A percentile compares a stretch with the other conserved stretches of the same genome.
Evolutionary conservation across 2,329 filamentous ascomycete species (phyloP).

Genomic region (Phialocephala sp.): DNA sequence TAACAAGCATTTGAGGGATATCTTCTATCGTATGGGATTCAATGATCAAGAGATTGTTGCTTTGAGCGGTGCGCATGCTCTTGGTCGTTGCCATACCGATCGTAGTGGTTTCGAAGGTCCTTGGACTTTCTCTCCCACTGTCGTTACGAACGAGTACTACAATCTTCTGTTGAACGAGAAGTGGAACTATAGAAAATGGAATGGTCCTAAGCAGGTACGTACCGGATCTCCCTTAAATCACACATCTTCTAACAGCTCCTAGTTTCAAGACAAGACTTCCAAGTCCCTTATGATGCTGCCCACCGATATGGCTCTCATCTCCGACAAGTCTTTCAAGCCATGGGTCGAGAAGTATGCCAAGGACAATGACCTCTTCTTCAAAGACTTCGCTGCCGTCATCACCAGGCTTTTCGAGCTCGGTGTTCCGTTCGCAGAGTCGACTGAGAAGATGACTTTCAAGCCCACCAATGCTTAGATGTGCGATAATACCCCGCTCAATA

Average conservation of each 20-base stretch:
- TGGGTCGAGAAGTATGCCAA: constrained; percentile 88
- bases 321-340: constrained; percentile 85
- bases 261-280: constrained; percentile 86
- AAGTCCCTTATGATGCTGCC: constrained; percentile 98
- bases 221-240: not conserved
- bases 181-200: constrained; percentile 91
- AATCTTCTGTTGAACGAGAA: constrained; percentile 87
- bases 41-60: constrained; percentile 97
- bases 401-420: constrained; percentile 90
- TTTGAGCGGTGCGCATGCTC: constrained; percentile 81
- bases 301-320: constrained; percentile 83
- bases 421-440: constrained; percentile 78
- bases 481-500: constrained; percentile 17
- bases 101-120: constrained; percentile 88
- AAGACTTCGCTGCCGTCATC: constrained; percentile 82
- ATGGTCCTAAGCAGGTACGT: constrained; percentile 76
- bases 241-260: constrained; percentile 8
- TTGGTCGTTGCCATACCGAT: constrained; percentile 87
- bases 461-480: constrained; percentile 44
- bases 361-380: constrained; percentile 91
- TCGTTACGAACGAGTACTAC: constrained; percentile 95
- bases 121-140: constrained; percentile 90
- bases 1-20: constrained; percentile 81
- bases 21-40: constrained; percentile 98
- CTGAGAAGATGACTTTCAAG: constrained; percentile 71